Evolutionary conservation across 176 grass and related monocot species (phyloP).

Genomic region (Juncus inflexus): DNA sequence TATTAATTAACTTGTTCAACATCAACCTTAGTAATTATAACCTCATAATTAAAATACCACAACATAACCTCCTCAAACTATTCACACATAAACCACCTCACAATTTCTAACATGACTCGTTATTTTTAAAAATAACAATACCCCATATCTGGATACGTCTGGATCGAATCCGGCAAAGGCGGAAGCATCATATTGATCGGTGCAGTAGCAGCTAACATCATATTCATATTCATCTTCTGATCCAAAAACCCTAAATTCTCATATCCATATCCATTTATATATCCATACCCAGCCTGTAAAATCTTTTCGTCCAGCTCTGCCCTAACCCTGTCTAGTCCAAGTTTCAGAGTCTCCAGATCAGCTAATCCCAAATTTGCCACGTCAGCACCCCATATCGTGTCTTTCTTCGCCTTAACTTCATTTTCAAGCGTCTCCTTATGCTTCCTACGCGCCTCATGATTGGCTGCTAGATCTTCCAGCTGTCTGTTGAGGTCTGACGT

Average conservation of each 20-base stretch:
- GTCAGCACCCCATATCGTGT: slow-evolving; percentile 21
- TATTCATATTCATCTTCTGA: background rate
- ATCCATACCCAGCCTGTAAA: background rate
- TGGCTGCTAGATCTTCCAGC: background rate
- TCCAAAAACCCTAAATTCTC: background rate
- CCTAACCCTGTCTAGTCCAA: slow-evolving; percentile 34
- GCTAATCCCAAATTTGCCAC: background rate
- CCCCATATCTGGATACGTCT: slow-evolving; percentile 1
- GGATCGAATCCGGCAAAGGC: background rate
- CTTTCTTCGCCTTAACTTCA: background rate
- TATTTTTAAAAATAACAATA: background rate
- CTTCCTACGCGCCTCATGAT: slow-evolving; percentile 17
- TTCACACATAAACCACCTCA: too few species aligned
- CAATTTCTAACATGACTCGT: too few species aligned
- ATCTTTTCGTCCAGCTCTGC: slow-evolving; percentile 20
- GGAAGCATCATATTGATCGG: slow-evolving; percentile 19
- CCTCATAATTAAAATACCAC: too few species aligned
- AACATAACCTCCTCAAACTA: too few species aligned
- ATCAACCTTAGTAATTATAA: too few species aligned
- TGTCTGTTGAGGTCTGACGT: background rate
- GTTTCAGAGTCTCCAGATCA: slow-evolving; percentile 19
- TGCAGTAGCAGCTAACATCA: background rate
- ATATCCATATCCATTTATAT: background rate
- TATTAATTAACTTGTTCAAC: background rate
- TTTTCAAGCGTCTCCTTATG: slow-evolving; percentile 23